phyloP scores from a whole-genome alignment of 2,329 filamentous ascomycete genomes.

The Arthrinium phaeospermum region DNA sequence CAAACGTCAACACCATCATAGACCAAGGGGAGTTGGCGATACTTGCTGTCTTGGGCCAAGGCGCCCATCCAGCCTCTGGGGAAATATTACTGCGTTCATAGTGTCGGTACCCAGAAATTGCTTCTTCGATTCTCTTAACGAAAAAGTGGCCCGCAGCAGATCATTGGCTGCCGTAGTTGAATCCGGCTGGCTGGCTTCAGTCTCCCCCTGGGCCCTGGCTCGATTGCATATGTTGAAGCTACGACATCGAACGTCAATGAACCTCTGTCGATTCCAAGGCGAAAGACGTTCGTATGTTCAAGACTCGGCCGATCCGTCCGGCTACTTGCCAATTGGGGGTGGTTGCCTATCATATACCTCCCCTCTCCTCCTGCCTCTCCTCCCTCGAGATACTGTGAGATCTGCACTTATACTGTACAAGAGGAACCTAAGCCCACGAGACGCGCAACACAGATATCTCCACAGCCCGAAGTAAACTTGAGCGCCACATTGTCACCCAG shows the following conservation, averaged over 20 bases:
- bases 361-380: not conserved
- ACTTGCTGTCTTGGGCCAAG: not conserved
- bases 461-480: conserved; percentile 2
- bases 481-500: conserved; percentile 10
- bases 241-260: conserved; percentile 12
- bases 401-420: not conserved
- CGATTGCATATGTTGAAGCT: not conserved
- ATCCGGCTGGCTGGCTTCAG: conserved; percentile 14
- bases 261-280: not conserved
- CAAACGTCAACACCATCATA: not conserved
- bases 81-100: not conserved
- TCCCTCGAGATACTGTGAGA: not conserved
- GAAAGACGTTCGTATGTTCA: not conserved
- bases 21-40: not conserved
- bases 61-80: not conserved
- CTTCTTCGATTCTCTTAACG: not conserved
- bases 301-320: not conserved
- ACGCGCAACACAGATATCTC: conserved; percentile 15
- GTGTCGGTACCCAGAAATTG: conserved; percentile 11
- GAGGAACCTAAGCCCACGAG: conserved; percentile 3
- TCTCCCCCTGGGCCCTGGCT: not conserved
- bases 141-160: conserved; percentile 6
- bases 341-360: not conserved
- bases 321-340: not conserved
- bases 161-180: conserved; percentile 9